Percentiles rank a stretch among this genome's conserved stretches.
These are phyloP conservation scores for Mimosa bimucronata DNA, from an alignment of 306 rosid genomes.

Conservation along the genomic window DNA sequence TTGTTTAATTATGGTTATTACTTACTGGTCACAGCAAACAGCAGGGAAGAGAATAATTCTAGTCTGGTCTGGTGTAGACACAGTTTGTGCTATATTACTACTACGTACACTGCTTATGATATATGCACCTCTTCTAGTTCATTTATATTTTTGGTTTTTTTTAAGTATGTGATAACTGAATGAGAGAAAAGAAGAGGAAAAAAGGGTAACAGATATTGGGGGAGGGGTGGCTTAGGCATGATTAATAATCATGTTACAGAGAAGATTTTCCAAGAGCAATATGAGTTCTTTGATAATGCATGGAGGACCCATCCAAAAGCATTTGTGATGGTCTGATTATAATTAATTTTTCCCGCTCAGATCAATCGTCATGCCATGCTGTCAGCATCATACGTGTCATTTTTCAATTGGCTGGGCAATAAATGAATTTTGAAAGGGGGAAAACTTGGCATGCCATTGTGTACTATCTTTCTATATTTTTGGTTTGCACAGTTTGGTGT, in stretches of 20 bases:
- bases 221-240: constrained; percentile 35
- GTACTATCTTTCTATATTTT: constrained; percentile 4
- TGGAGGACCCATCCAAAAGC: constrained; percentile 58
- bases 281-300: constrained; percentile 37
- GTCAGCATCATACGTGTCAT: constrained; percentile 38
- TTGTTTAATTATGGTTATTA: constrained; percentile 17
- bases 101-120: constrained; percentile 7
- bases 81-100: background rate
- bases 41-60: background rate
- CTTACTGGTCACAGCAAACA: background rate
- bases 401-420: constrained; percentile 37
- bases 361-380: constrained; percentile 40
- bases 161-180: constrained; percentile 7
- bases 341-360: background rate
- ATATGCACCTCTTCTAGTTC: background rate
- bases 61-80: background rate
- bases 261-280: constrained; percentile 40
- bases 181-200: background rate
- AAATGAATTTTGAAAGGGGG: constrained; percentile 31
- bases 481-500: constrained; percentile 7
- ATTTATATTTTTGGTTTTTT: constrained; percentile 16
- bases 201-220: background rate
- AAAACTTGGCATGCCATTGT: constrained; percentile 25
- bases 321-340: constrained; percentile 21
- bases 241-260: constrained; percentile 28